A percentile compares a stretch with the other conserved stretches of the same genome.
These are phyloP conservation scores for Penicillium sp. DNA, from an alignment of 2,329 filamentous ascomycete species.

Conservation along the genomic window DNA sequence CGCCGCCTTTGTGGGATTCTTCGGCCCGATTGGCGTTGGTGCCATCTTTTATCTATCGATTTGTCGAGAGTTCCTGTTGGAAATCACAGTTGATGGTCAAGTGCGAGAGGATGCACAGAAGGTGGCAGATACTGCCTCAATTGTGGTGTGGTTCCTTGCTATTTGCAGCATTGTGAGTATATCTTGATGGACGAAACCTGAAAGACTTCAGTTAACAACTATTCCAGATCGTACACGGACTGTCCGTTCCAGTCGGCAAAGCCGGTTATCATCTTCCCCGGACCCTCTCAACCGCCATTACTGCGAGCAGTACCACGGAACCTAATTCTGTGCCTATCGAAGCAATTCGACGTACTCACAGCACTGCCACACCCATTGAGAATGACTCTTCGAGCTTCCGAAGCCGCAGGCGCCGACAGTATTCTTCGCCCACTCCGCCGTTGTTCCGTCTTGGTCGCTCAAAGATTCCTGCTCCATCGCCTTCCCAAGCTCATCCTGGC, in stretches of 20 bases:
- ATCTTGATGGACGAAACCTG: neutral
- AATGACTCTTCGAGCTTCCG: constrained; percentile 19
- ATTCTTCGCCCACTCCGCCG: constrained; percentile 17
- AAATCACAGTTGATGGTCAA: constrained; percentile 58
- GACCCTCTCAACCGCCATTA: constrained; percentile 48
- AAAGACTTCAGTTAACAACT: neutral
- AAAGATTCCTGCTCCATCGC: constrained; percentile 20
- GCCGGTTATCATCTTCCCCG: constrained; percentile 48
- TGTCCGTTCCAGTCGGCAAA: constrained; percentile 71
- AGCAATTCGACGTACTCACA: constrained; percentile 30
- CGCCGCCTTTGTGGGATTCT: constrained; percentile 86
- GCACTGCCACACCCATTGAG: constrained; percentile 29
- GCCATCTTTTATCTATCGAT: constrained; percentile 89
- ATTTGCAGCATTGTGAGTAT: constrained; percentile 72
- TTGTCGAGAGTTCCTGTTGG: constrained; percentile 69
- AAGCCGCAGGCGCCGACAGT: constrained; percentile 24
- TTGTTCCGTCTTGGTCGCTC: constrained; percentile 30
- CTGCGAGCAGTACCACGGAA: constrained; percentile 35
- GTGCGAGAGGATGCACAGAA: constrained; percentile 65
- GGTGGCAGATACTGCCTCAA: constrained; percentile 64
- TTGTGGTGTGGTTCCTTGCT: constrained; percentile 83
- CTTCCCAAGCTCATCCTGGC: constrained; percentile 23
- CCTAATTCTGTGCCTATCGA: constrained; percentile 33
- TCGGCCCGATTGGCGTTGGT: constrained; percentile 87
- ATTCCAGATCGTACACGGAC: constrained; percentile 69